Evolutionary conservation across 495 filamentous ascomycete species (phyloP), one percentile per base, ranked within the genome.

Genomic region (Hypomontagnella monticulosa): DNA sequence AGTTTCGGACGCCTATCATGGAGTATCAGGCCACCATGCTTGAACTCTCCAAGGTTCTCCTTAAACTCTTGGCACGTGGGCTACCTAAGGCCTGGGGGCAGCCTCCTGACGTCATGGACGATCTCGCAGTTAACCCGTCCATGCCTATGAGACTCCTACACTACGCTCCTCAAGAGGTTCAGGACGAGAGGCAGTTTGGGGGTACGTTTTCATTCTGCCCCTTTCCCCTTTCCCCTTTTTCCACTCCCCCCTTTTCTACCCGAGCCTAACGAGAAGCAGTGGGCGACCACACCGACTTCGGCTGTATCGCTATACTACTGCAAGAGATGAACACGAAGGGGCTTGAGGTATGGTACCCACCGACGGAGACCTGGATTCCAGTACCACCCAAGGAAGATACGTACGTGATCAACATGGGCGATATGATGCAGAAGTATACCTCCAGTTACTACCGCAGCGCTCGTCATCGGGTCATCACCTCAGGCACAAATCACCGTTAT

Each of bases 341-440:
- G 3, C 70, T 83, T 10, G 72, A 83, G 63, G 78, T 83, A 10
- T 79, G 69, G 71, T 57, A 78, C 55, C 73, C 67, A 23, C 70
- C 72, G 6, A 77, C 49, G 4, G 60, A 74, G 48, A 71, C 67
- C 9, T 83, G 80, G 79, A 61, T 81, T 18, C 56, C 53, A 12
- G 78, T 78, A 6, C 73, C 71, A 1, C 71, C 76, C 0, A 43
- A 72, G 18, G 74, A 79, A 56, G 69, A 76, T 43, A 66, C 69
- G n/a, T 79, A 75, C 49, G 75, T 83, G 4, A 74, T 83, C 63
- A 83, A 83, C 51, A 72, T 75, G 20, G 80, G 81, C 3, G 78
- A 83, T 50, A 70, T 67, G 64, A 67, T 67, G 64, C 57, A 62
- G 57, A 67, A 67, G 48, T 62, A 52, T 47, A 62, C 52, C 4